phyloP scores from a whole-genome alignment of 345 rosid species.

The Salix viminalis region DNA sequence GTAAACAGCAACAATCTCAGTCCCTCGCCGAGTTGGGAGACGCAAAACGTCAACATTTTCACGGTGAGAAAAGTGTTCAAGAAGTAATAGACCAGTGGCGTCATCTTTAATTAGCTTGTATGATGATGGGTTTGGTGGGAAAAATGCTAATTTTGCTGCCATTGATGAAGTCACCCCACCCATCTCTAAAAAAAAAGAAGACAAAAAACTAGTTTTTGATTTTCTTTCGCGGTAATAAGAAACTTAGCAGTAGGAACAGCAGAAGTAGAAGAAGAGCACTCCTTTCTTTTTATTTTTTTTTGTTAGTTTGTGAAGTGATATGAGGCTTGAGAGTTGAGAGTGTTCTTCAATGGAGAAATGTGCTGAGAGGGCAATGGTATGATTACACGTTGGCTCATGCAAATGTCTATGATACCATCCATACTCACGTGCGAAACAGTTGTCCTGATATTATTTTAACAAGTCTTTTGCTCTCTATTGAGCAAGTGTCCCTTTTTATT shows the following conservation, averaged over 20 bases:
- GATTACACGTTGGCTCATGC: constrained; percentile 20
- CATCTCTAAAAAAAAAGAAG: constrained; percentile 7
- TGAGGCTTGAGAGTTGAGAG: neutral
- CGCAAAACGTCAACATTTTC: constrained; percentile 21
- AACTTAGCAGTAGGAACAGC: neutral
- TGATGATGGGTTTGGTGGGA: constrained; percentile 30
- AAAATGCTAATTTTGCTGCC: constrained; percentile 33
- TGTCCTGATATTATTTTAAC: neutral
- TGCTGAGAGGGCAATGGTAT: constrained; percentile 5
- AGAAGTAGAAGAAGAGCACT: constrained; percentile 6
- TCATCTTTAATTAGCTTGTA: constrained; percentile 24
- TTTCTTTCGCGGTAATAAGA: neutral
- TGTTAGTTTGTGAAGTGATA: neutral
- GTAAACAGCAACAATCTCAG: constrained; percentile 79
- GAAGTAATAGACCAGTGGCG: constrained; percentile 20
- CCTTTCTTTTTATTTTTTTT: neutral
- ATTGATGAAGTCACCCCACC: constrained; percentile 37
- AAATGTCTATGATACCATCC: neutral
- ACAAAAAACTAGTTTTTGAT: neutral
- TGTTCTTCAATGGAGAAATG: neutral
- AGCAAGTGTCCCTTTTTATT: neutral
- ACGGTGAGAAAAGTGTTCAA: constrained; percentile 22
- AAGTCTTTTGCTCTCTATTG: neutral
- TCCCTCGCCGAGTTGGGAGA: constrained; percentile 67
- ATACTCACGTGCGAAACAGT: constrained; percentile 5